Base-by-base conservation (phyloP, 179 eudicot genomes). In the Amaranthus tricolor region DNA sequence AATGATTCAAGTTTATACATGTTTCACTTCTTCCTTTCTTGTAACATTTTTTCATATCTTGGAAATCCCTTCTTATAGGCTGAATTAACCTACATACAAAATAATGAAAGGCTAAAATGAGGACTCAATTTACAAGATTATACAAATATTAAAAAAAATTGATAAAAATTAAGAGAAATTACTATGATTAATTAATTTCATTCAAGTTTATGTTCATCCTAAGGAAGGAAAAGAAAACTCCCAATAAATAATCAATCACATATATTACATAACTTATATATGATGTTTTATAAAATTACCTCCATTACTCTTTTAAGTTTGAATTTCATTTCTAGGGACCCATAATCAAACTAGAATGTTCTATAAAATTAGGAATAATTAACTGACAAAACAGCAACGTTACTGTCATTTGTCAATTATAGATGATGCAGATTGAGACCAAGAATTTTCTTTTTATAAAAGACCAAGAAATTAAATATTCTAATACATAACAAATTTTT, bases 51-150 rank as follows among this genome's bases (percentile, higher is more conserved):
- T 21, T 85, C 88, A 77, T 85, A 88, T 85, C 90, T 86, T 16
- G 86, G 84, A 71, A 86, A 85, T 31, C 85, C 90, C 66, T 85
- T 88, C 70, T 89, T 89, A 80, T 87, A 89, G 0, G 91, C 86
- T 0, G 91, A 84, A 71, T 74, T 76, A 12, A 91, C 92, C 97
- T 91, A 85, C 40, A 79, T 12, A 68, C 56, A 24, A 72, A 45
- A 45, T 53, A 13, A 14, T 54, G 5, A 43, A 2, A 0, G 7
- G n/a, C 2, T 31, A 6, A 11, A 55, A 31, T 68, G 4, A 21
- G 74, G 57, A 44, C 9, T 70, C 51, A 51, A 48, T 52, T 50
- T 1, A 6, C 14, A 16, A 5, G 20, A 15, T 45, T 11, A 55
- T 21, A 6, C 3, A 71, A 71, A 3, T 43, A 40, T 0, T 43